Percentiles rank a stretch among this genome's conserved stretches.
Conservation (phyloP, 1,284 basidiomycete genomes). For the Apiotrichum gracile region DNA sequence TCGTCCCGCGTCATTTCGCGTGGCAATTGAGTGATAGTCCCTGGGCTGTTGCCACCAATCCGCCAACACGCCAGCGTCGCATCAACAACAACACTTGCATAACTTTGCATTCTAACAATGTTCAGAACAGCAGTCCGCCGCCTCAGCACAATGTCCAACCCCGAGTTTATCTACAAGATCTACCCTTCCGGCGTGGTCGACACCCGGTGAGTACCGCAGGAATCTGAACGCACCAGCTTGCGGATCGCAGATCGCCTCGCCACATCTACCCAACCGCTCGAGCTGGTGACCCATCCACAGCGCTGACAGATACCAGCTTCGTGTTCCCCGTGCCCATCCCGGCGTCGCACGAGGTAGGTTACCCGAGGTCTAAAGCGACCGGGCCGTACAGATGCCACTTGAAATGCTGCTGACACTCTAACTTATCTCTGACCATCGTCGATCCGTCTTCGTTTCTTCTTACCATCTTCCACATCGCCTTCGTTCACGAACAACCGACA, state of each 20-base stretch:
- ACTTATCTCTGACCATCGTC: no score
- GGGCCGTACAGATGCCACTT: conserved; percentile 20
- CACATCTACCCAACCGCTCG: no score
- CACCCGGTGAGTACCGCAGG: conserved; percentile 24
- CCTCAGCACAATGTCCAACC: conserved; percentile 20
- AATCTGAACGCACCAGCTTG: no score
- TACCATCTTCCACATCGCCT: no score
- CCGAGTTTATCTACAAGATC: conserved; percentile 45
- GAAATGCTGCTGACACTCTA: not conserved
- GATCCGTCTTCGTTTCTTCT: no score
- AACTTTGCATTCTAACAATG: not conserved
- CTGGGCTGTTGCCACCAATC: not conserved
- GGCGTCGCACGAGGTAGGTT: conserved; percentile 22
- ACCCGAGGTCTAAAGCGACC: conserved; percentile 17
- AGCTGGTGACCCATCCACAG: not conserved
- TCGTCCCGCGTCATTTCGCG: no score
- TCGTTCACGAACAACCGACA: conserved; percentile 25
- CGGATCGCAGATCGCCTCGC: no score
- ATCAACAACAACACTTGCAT: not conserved
- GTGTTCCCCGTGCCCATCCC: conserved; percentile 32
- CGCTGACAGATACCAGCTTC: conserved; percentile 1
- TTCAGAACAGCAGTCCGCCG: conserved; percentile 6
- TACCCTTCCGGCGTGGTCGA: conserved; percentile 39
- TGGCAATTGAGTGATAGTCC: no score
- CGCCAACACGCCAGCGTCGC: not conserved